Evolutionary conservation across 2,329 filamentous ascomycete species (phyloP).

Genomic region (Aspergillus felis): DNA sequence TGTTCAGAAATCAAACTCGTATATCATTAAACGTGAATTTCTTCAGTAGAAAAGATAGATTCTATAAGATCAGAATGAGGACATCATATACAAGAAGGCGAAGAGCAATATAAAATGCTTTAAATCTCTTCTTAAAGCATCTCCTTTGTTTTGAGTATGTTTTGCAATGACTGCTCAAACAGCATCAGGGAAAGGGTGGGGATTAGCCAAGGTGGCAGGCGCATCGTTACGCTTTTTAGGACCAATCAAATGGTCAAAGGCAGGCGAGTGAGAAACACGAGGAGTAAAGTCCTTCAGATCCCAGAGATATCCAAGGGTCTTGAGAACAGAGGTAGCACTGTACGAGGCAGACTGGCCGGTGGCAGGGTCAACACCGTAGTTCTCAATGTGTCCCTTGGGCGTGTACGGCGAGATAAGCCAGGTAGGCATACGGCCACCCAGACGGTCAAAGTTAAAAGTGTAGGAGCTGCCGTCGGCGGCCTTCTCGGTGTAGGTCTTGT

Average conservation of each 20-base stretch:
- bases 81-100: not conserved
- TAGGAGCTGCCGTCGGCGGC: conserved; percentile 21
- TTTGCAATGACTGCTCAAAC: not conserved
- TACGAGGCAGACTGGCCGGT: conserved; percentile 23
- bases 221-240: conserved; percentile 3
- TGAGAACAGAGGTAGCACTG: conserved; percentile 27
- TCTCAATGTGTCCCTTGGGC: conserved; percentile 22
- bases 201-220: conserved; percentile 16
- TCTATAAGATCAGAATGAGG: no score
- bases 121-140: not conserved
- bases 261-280: conserved; percentile 26
- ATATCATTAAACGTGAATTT: no score
- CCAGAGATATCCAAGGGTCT: conserved; percentile 30
- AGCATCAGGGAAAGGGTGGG: conserved; percentile 20
- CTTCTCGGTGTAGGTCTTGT: conserved; percentile 33
- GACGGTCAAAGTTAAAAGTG: conserved; percentile 25
- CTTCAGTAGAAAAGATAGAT: no score
- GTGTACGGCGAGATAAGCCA: conserved; percentile 28
- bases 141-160: not conserved
- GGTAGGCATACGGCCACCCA: conserved; percentile 28
- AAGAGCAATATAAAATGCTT: not conserved
- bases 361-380: conserved; percentile 24
- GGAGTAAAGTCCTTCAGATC: conserved; percentile 27
- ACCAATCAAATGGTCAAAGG: conserved; percentile 28
- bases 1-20: no score